Evolutionary conservation across 1,284 basidiomycete species (phyloP), one percentile per base, ranked within the genome.

Genomic region (Trametes sp.): DNA sequence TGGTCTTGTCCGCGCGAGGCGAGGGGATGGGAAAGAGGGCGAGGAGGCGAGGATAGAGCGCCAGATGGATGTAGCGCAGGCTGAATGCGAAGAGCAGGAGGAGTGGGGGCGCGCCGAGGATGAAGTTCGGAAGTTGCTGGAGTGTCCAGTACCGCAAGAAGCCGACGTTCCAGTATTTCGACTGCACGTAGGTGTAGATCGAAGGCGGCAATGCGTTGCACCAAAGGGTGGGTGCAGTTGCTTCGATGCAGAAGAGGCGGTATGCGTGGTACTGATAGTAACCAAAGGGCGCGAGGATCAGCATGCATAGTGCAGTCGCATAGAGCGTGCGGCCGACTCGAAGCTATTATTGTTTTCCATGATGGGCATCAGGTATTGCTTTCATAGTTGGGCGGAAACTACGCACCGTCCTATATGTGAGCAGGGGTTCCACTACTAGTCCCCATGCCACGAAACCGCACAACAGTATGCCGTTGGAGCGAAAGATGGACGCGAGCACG

Each of bases 101-200:
- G 48, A 94, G 80, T 0, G 92, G 84, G 0, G 97, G 97, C 0
- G 86, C 72, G 1, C 93, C 89, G 44, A 98, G 81, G 54, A 92
- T 61, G 74, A 98, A 93, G 76, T 98, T 98, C 33, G 97, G 97
- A 2, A 94, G 66, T 74, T 98, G 96, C 29, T 85, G 78, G 5
- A 81, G 60, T 0, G 89, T 88, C 95, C 95, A 99, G 77, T 99
- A 98, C 0, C 83, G 85, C 61, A 98, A 77, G 64, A 95, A 86
- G 6, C 96, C 96, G 63, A 87, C 82, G 74, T 94, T 83, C 96
- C 97, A 99, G 76, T 98, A 98, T 50, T 85, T 80, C 0, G 78
- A 77, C 75, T 98, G 97, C 1, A 94, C 92, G 70, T 93, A 88
- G n/a, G 84, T 79, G 74, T 98, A 98, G 49, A 94, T 87, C 16